These are phyloP conservation scores for Macroventuria anomochaeta DNA, from an alignment of 2,329 filamentous ascomycete species.

Conservation along the genomic window DNA sequence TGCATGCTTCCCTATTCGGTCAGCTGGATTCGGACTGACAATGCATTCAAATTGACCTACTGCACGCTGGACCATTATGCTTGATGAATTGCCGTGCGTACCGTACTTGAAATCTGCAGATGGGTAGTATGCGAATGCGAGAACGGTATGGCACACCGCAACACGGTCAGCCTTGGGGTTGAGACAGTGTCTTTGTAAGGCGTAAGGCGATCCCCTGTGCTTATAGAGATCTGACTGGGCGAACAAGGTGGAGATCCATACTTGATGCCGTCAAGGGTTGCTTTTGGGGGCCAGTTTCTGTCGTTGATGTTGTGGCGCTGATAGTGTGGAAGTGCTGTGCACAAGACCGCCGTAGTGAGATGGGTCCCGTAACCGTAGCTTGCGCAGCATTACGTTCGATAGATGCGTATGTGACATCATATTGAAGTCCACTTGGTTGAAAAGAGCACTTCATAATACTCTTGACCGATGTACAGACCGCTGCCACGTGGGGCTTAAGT, in stretches of 20 bases:
- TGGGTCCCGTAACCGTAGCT: not conserved
- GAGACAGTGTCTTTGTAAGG: not conserved
- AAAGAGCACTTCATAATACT: not conserved
- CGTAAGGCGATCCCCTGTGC: not conserved
- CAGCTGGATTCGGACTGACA: not conserved
- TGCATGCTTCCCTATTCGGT: slow-evolving; percentile 8
- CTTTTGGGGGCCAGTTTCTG: not conserved
- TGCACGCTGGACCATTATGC: not conserved
- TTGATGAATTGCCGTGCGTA: not conserved
- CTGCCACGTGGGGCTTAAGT: slow-evolving; percentile 13
- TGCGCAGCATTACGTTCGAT: not conserved
- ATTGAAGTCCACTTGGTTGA: not conserved
- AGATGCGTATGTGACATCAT: not conserved
- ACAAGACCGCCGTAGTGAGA: not conserved
- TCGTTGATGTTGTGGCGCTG: not conserved
- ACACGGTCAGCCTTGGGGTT: slow-evolving; percentile 2
- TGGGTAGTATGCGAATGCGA: not conserved
- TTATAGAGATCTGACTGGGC: slow-evolving; percentile 4
- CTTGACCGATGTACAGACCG: slow-evolving; percentile 6
- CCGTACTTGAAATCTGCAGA: not conserved
- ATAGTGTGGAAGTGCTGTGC: not conserved
- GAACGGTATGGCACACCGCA: slow-evolving; percentile 16
- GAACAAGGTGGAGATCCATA: not conserved
- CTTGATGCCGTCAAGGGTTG: not conserved
- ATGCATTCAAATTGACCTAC: not conserved